These are phyloP conservation scores for Cryphonectria parasitica DNA, from an alignment of 2,329 filamentous ascomycete genomes.

Conservation along the genomic window DNA sequence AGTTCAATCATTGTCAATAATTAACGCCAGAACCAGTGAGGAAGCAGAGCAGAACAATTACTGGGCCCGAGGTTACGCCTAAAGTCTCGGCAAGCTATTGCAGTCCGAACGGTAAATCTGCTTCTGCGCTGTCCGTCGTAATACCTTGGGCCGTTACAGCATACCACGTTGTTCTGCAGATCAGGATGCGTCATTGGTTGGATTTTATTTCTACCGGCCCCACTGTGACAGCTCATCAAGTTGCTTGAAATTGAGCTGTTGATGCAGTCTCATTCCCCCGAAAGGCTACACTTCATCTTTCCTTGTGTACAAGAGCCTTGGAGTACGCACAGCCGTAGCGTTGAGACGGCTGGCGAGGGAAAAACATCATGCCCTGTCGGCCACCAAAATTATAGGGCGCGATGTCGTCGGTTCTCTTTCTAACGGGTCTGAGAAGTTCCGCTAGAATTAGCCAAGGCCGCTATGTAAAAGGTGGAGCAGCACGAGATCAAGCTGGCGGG, in stretches of 20 bases:
- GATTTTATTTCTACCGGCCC: not conserved
- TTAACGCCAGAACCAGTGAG: not conserved
- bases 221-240: not conserved
- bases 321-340: not conserved
- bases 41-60: not conserved
- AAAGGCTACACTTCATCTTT: not conserved
- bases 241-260: not conserved
- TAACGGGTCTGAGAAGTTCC: slow-evolving; percentile 5
- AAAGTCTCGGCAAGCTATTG: not conserved
- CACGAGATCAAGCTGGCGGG: slow-evolving; percentile 4
- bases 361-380: not conserved
- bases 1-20: not conserved
- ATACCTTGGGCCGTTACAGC: not conserved
- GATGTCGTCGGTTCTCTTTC: slow-evolving; percentile 19
- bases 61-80: not conserved
- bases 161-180: not conserved
- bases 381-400: not conserved
- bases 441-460: slow-evolving; percentile 21
- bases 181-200: not conserved
- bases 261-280: not conserved
- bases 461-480: slow-evolving; percentile 27
- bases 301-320: not conserved
- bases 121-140: not conserved
- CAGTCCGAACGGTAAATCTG: not conserved
- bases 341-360: not conserved